Evolutionary conservation across 2,329 filamentous ascomycete genomes (phyloP), one percentile per base, ranked within the genome.

Genomic region (Diaporthe sp.): DNA sequence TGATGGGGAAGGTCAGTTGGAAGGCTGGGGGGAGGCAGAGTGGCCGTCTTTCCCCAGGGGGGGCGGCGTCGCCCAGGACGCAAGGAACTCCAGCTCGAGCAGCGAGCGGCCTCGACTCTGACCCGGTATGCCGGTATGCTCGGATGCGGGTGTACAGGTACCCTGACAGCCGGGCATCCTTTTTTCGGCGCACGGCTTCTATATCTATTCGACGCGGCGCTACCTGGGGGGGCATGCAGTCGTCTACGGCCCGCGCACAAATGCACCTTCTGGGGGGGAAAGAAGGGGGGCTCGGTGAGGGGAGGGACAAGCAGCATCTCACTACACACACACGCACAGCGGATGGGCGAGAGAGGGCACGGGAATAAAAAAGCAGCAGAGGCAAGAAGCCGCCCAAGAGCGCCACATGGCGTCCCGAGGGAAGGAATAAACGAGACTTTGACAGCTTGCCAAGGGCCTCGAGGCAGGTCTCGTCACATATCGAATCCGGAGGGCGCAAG

Each of bases 351-450:
- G 5, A 15, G 54, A 9, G 28, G 47, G 47, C 33, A 28, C 64
- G 64, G 64, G 64, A 68, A 68, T 68, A 68, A 68, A 38, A 30
- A 52, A 40, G 47, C 35, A 68, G 47, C n/a, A 54, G n/a, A 54
- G 64, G 64, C n/a, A 52, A 67, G 30, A 38, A 38, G 64, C 64
- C 47, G 47, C 33, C 15, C 33, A 68, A 17, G 33, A 54, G 33
- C 47, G 64, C 64, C 64, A 68, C 64, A 68, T 54, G 47, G 64
- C 47, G 64, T 54, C 45, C 33, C 47, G 64, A 68, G n/a, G 64
- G 64, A 38, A 68, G 64, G 64, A 40, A 28, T 68, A 68, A 52
- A 68, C 64, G 64, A 68, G 64, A 68, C 64, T 68, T 68, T 68
- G 64, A 68, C 64, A 68, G 64, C 47, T 54, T 54, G 64, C 45